phyloP scores from a whole-genome alignment of 2,329 filamentous ascomycete genomes.

The Paramyrothecium sp. region DNA sequence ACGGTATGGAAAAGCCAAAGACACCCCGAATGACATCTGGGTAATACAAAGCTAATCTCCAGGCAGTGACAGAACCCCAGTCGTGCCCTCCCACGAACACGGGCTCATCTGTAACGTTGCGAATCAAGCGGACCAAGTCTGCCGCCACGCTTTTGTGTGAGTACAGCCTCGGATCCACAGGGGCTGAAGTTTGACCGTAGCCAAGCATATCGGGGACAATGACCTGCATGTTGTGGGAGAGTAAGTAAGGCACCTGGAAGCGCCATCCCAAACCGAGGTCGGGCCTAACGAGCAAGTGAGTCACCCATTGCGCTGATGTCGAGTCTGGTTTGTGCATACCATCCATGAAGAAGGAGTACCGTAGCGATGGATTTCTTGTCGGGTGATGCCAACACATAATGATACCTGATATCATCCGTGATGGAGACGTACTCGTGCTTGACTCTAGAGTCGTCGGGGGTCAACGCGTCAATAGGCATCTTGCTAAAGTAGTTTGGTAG shows the following conservation, averaged over 20 bases:
- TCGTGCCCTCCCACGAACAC: slow-evolving; percentile 82
- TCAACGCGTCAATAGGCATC: too few species aligned
- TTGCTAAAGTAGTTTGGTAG: too few species aligned
- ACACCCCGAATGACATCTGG: slow-evolving; percentile 66
- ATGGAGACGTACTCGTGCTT: too few species aligned
- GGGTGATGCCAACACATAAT: too few species aligned
- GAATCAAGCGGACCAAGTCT: slow-evolving; percentile 68
- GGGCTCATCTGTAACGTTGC: slow-evolving; percentile 36
- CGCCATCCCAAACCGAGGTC: slow-evolving; percentile 79
- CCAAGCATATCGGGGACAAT: slow-evolving; percentile 80
- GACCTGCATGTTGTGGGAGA: slow-evolving; percentile 68
- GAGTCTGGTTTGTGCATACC: too few species aligned
- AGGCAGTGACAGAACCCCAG: slow-evolving; percentile 74
- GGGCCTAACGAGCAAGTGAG: slow-evolving; percentile 34
- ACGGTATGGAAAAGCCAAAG: slow-evolving; percentile 75
- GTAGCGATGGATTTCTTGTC: too few species aligned
- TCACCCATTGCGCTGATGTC: too few species aligned
- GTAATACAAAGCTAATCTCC: slow-evolving; percentile 67
- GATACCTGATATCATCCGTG: too few species aligned
- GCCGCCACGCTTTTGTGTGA: slow-evolving; percentile 66
- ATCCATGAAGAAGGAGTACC: too few species aligned
- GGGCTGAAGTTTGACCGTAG: slow-evolving; percentile 70
- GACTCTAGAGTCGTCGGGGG: too few species aligned
- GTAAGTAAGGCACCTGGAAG: slow-evolving; percentile 73
- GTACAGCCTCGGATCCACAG: slow-evolving; percentile 57